phyloP scores from a whole-genome alignment of 2,329 filamentous ascomycete species.

The Penicillium sp. region DNA sequence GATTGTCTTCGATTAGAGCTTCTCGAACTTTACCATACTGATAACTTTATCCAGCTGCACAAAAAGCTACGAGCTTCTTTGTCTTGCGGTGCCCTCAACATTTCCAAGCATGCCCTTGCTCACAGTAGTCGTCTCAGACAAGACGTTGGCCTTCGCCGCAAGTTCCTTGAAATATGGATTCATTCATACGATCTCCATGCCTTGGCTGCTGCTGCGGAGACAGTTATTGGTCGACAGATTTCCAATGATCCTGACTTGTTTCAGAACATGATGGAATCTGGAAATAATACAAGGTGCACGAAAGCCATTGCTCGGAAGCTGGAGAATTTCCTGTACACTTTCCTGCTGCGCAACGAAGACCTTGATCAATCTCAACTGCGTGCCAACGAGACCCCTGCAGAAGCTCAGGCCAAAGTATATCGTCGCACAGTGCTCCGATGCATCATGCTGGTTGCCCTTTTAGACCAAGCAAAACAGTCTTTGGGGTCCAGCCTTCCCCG shows the following conservation, averaged over 20 bases:
- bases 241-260: constrained; percentile 15
- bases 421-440: constrained; percentile 58
- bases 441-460: constrained; percentile 59
- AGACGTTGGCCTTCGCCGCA: constrained; percentile 59
- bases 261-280: neutral
- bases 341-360: constrained; percentile 61
- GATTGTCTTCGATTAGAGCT: constrained; percentile 48
- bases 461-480: constrained; percentile 55
- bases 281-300: constrained; percentile 7
- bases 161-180: constrained; percentile 59
- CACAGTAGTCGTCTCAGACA: constrained; percentile 50
- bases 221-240: constrained; percentile 58
- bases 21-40: constrained; percentile 55
- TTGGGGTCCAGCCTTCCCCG: constrained; percentile 29
- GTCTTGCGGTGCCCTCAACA: constrained; percentile 57
- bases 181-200: constrained; percentile 56
- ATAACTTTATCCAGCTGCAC: constrained; percentile 52
- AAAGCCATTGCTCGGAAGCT: constrained; percentile 41
- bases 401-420: constrained; percentile 51
- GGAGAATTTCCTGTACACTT: constrained; percentile 56
- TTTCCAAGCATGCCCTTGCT: constrained; percentile 53
- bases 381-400: constrained; percentile 36
- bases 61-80: constrained; percentile 61
- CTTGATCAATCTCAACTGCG: constrained; percentile 29
- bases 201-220: constrained; percentile 57